phyloP scores from a whole-genome alignment of 192 early-diverging fungal genomes.

The Linnemannia schmuckeri region DNA sequence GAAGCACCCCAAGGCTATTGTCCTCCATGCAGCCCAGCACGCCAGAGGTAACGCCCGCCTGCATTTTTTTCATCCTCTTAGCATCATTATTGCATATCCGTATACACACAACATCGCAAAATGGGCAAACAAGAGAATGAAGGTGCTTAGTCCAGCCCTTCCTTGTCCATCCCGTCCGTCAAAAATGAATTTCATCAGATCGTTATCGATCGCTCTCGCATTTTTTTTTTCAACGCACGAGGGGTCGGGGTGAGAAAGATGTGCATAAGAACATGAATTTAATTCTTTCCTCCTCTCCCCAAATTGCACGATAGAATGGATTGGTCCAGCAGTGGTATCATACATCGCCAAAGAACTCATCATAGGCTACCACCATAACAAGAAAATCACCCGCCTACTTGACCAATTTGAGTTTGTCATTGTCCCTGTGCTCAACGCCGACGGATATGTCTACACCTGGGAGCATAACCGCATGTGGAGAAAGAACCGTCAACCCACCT shows the following conservation, averaged over 20 bases:
- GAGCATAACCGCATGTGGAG: slow-evolving; percentile 61
- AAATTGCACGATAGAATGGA: slow-evolving; percentile 34
- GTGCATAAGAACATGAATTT: slow-evolving; percentile 4
- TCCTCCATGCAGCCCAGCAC: slow-evolving; percentile 60
- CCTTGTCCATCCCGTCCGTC: not conserved
- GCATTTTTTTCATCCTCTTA: not conserved
- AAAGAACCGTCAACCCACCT: slow-evolving; percentile 62
- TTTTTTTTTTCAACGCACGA: not conserved
- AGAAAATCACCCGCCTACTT: slow-evolving; percentile 50
- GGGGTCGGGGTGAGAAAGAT: not conserved
- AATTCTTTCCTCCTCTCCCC: not conserved
- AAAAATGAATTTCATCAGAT: not conserved
- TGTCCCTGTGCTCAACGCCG: slow-evolving; percentile 62
- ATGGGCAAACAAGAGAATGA: not conserved
- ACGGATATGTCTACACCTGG: slow-evolving; percentile 62
- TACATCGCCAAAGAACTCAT: slow-evolving; percentile 59
- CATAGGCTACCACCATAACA: slow-evolving; percentile 35
- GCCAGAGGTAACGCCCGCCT: slow-evolving; percentile 39
- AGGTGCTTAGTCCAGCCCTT: not conserved
- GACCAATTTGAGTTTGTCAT: slow-evolving; percentile 59
- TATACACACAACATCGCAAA: not conserved
- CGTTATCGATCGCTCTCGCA: slow-evolving; percentile 11
- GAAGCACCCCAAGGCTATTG: slow-evolving; percentile 52
- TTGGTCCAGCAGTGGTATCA: slow-evolving; percentile 49
- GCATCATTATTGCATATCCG: too few species aligned